Conservation (phyloP, 2,329 filamentous ascomycete species). For the Neonectria hederae region DNA sequence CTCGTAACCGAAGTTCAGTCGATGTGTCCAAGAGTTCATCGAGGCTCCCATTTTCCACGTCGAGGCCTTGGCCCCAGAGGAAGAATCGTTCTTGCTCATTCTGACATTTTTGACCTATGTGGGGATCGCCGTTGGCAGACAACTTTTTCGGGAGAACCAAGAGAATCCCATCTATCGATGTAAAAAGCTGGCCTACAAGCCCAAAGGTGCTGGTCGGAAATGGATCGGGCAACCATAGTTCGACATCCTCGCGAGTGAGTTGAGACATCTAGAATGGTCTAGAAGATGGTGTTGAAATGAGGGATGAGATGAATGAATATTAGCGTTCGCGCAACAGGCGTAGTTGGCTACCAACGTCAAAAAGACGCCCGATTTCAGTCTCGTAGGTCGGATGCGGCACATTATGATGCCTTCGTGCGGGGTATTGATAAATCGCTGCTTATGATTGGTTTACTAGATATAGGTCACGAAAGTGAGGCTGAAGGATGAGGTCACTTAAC, state of each 20-base stretch:
- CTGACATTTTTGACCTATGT: neutral
- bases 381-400: neutral
- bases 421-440: neutral
- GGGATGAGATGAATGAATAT: too few relatives aligned
- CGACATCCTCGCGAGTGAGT: constrained; percentile 1
- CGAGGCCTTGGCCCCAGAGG: neutral
- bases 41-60: neutral
- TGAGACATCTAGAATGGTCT: neutral
- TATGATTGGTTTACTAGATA: neutral
- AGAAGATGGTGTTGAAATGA: too few relatives aligned
- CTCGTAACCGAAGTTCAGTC: neutral
- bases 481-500: neutral
- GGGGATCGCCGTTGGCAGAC: neutral
- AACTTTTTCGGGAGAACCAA: neutral
- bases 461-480: neutral
- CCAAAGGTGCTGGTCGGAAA: neutral
- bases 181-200: neutral
- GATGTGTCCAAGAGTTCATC: neutral
- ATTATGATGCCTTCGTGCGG: neutral
- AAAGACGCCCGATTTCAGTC: neutral
- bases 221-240: constrained; percentile 1
- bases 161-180: neutral
- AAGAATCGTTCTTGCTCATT: neutral
- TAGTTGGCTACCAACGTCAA: too few relatives aligned
- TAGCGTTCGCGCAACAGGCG: too few relatives aligned